phyloP scores from a whole-genome alignment of 805 yeast species.

The Metschnikowia corniflorae region DNA sequence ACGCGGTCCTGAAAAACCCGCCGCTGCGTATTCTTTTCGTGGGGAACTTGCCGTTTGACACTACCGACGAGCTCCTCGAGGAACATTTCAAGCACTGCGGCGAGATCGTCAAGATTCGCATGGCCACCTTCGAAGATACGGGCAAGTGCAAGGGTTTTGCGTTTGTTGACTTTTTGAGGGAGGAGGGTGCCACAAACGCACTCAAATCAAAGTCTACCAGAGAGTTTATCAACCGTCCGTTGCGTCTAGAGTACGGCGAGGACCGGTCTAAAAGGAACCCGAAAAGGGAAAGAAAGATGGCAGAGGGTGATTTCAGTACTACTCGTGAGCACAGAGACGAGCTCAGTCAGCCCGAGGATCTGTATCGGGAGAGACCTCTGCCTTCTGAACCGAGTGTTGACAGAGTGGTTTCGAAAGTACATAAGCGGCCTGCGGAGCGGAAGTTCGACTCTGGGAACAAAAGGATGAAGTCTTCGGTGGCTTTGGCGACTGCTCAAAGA shows the following conservation, averaged over 20 bases:
- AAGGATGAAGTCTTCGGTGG: slow-evolving; percentile 73
- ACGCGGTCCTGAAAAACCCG: slow-evolving; percentile 62
- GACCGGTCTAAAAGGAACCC: slow-evolving; percentile 80
- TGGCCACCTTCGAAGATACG: slow-evolving; percentile 97
- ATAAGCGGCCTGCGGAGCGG: slow-evolving; percentile 13
- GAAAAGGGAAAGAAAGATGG: slow-evolving; percentile 27
- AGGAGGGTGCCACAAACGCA: slow-evolving; percentile 80
- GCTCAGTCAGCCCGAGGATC: slow-evolving; percentile 2
- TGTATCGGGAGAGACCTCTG: slow-evolving; percentile 9
- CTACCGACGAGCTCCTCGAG: slow-evolving; percentile 72
- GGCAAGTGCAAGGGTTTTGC: slow-evolving; percentile 98
- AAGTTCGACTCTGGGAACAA: slow-evolving; percentile 30
- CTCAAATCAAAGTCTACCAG: slow-evolving; percentile 66
- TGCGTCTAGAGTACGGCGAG: slow-evolving; percentile 91
- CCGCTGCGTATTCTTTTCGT: slow-evolving; percentile 88
- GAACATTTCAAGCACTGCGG: slow-evolving; percentile 92
- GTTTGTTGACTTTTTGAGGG: slow-evolving; percentile 79
- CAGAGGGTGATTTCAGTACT: slow-evolving; percentile 15
- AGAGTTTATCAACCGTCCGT: slow-evolving; percentile 64
- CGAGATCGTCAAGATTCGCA: slow-evolving; percentile 75
- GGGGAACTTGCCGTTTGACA: slow-evolving; percentile 90
- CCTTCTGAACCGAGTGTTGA: background rate
- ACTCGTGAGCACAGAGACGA: slow-evolving; percentile 3
- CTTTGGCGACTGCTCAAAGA: slow-evolving; percentile 84
- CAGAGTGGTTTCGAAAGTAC: background rate